These are phyloP conservation scores for Alternaria consortialis DNA, from an alignment of 2,329 filamentous ascomycete genomes.

Conservation along the genomic window DNA sequence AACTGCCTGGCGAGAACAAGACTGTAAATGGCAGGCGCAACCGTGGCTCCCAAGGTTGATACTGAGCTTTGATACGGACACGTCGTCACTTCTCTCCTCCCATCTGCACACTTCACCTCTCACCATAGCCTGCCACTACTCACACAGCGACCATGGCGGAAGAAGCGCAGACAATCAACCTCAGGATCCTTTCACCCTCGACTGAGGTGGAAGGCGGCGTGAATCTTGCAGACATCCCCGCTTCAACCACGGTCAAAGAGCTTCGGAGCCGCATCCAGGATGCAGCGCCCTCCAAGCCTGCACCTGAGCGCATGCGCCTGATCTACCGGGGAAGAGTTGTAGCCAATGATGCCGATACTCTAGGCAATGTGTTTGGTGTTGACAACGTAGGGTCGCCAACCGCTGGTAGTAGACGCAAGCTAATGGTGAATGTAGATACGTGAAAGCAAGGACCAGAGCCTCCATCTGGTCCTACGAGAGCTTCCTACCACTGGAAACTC, in stretches of 20 bases:
- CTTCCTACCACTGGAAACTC: constrained; percentile 24
- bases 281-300: constrained; percentile 54
- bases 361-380: constrained; percentile 61
- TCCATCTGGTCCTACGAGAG: constrained; percentile 52
- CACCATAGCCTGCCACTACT: constrained; percentile 8
- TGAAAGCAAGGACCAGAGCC: constrained; percentile 47
- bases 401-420: not conserved
- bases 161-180: constrained; percentile 38
- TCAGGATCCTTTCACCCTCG: constrained; percentile 53
- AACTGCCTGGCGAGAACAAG: not conserved
- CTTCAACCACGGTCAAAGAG: constrained; percentile 58
- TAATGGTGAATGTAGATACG: constrained; percentile 43
- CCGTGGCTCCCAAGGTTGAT: constrained; percentile 17
- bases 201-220: constrained; percentile 49
- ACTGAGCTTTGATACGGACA: constrained; percentile 36
- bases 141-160: constrained; percentile 37
- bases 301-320: constrained; percentile 60
- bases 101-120: constrained; percentile 1
- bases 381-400: constrained; percentile 55
- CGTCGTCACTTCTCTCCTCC: constrained; percentile 14
- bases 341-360: constrained; percentile 57
- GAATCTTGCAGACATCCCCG: constrained; percentile 41
- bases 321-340: constrained; percentile 67
- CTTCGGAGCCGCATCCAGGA: constrained; percentile 63
- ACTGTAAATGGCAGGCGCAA: constrained; percentile 18